A percentile compares a stretch with the other conserved stretches of the same genome.
These are phyloP conservation scores for Periglandula ipomoeae DNA, from an alignment of 2,329 filamentous ascomycete genomes.

Conservation along the genomic window DNA sequence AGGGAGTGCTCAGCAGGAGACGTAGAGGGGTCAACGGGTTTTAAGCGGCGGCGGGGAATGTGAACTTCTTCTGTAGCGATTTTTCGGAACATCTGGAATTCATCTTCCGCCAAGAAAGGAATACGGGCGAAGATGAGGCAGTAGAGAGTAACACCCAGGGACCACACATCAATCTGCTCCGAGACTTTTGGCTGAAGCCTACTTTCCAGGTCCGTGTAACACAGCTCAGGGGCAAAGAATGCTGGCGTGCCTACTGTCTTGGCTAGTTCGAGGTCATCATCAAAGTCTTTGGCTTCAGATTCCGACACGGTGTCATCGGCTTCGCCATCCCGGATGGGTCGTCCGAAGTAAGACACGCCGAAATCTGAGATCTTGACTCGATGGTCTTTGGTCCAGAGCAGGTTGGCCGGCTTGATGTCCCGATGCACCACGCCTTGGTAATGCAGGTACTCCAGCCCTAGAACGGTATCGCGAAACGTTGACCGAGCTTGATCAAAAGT, in stretches of 20 bases:
- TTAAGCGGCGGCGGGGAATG: conserved; percentile 74
- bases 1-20: conserved; percentile 45
- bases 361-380: conserved; percentile 98
- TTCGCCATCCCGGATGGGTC: conserved; percentile 75
- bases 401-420: conserved; percentile 82
- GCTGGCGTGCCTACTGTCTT: conserved; percentile 97
- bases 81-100: conserved; percentile 82
- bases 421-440: conserved; percentile 79
- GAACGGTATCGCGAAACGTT: conserved; percentile 84
- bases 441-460: conserved; percentile 88
- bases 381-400: conserved; percentile 76
- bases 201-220: conserved; percentile 69
- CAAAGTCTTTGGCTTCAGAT: conserved; percentile 76
- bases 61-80: conserved; percentile 92
- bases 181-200: conserved; percentile 71
- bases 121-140: conserved; percentile 91
- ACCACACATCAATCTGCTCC: conserved; percentile 95
- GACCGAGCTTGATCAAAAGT: conserved; percentile 74
- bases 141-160: conserved; percentile 89
- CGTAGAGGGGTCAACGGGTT: conserved; percentile 57
- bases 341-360: conserved; percentile 92
- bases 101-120: conserved; percentile 85
- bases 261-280: conserved; percentile 90
- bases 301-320: conserved; percentile 66
- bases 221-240: conserved; percentile 95